phyloP scores from a whole-genome alignment of 108 stramenopile genomes.

The Fistulifera pelliculosa region DNA sequence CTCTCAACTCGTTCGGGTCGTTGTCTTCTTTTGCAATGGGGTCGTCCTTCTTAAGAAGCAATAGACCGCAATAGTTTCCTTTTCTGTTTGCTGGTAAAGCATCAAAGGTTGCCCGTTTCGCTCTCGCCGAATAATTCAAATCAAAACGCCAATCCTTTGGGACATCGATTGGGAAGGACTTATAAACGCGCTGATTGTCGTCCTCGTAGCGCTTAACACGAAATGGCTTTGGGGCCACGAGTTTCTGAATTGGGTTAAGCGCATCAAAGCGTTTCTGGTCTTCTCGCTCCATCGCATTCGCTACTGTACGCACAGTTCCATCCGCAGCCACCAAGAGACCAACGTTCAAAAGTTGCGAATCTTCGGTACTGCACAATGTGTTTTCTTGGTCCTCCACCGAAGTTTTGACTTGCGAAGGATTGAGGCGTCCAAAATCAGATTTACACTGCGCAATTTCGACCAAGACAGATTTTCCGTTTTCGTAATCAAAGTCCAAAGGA shows the following conservation, averaged over 20 bases:
- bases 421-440: constrained; percentile 7
- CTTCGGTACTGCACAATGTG: constrained; percentile 26
- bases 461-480: constrained; percentile 6
- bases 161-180: constrained; percentile 72
- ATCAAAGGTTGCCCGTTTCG: constrained; percentile 64
- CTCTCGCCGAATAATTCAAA: constrained; percentile 74
- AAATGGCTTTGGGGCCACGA: constrained; percentile 40
- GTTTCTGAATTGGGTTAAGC: constrained; percentile 28
- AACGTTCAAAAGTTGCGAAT: constrained; percentile 9
- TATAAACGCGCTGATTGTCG: constrained; percentile 74
- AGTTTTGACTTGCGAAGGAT: constrained; percentile 4
- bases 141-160: constrained; percentile 58
- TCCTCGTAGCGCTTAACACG: constrained; percentile 48
- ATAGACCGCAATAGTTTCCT: constrained; percentile 67
- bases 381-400: constrained; percentile 7
- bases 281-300: constrained; percentile 45
- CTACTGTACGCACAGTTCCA: constrained; percentile 60
- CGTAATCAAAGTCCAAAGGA: constrained; percentile 39
- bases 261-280: constrained; percentile 26
- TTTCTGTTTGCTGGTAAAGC: constrained; percentile 71
- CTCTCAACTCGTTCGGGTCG: constrained; percentile 42
- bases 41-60: constrained; percentile 68
- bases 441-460: constrained; percentile 17
- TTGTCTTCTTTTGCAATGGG: constrained; percentile 41
- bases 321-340: constrained; percentile 63